These are phyloP conservation scores for Sclerotinia minor DNA, from an alignment of 2,329 filamentous ascomycete species.

Conservation along the genomic window DNA sequence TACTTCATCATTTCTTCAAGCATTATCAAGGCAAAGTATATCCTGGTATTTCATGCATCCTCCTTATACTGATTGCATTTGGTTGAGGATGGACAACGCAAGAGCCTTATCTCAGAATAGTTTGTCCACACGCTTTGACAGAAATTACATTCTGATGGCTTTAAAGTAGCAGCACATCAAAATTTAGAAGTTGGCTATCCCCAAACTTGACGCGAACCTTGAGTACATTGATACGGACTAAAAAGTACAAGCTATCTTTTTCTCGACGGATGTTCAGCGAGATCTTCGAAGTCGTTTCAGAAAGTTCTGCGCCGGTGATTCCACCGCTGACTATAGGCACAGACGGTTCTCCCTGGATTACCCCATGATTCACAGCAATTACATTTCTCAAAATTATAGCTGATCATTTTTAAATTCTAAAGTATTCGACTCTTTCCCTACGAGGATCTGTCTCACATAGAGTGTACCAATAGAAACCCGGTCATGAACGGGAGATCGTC, in stretches of 20 bases:
- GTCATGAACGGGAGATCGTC: constrained; percentile 12
- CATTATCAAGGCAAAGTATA: constrained; percentile 1
- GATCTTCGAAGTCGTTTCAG: neutral
- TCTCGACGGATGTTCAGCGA: neutral
- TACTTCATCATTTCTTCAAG: neutral
- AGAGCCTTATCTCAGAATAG: constrained; percentile 3
- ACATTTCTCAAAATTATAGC: neutral
- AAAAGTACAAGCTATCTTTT: neutral
- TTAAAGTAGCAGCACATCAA: neutral
- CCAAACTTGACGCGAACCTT: neutral
- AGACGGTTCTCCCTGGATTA: neutral
- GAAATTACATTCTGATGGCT: neutral
- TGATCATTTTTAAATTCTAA: neutral
- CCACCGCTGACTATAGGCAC: neutral
- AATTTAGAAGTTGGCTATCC: constrained; percentile 8
- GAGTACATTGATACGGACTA: neutral
- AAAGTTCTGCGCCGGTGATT: neutral
- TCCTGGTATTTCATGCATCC: neutral
- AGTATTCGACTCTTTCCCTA: constrained; percentile 4
- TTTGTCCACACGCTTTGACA: constrained; percentile 1
- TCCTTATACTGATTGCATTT: neutral
- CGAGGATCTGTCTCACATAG: neutral
- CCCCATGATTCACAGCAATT: neutral
- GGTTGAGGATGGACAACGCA: neutral
- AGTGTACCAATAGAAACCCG: neutral